phyloP scores from a whole-genome alignment of 208 protist genomes.

The Crithidia thermophila region DNA sequence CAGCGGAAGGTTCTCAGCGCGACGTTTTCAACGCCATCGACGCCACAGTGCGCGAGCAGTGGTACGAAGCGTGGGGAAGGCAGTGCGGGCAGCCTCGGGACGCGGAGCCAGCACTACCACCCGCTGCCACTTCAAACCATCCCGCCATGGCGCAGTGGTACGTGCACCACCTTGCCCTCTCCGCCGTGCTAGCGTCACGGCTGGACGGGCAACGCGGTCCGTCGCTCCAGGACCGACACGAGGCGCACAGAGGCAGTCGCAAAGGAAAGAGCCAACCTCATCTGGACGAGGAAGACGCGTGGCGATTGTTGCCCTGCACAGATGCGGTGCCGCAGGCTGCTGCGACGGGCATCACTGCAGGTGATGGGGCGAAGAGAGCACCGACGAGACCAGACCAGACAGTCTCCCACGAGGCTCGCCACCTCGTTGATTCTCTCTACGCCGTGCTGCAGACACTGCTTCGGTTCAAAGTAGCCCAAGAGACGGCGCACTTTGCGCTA shows the following conservation, averaged over 20 bases:
- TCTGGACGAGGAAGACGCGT: neutral
- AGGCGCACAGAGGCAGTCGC: too few relatives aligned
- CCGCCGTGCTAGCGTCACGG: neutral
- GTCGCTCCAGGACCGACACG: neutral
- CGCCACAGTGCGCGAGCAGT: too few relatives aligned
- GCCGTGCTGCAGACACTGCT: neutral
- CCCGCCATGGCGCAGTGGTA: constrained; percentile 16
- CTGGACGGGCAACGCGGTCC: neutral
- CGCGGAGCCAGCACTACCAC: too few relatives aligned
- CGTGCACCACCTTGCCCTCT: neutral
- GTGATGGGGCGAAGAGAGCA: neutral
- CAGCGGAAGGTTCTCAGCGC: too few relatives aligned
- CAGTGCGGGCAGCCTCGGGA: neutral
- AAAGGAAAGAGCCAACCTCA: too few relatives aligned
- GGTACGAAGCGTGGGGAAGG: constrained; percentile 1
- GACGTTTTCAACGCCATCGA: too few relatives aligned
- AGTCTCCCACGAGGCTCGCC: neutral
- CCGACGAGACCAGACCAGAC: constrained; percentile 8
- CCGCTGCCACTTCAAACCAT: too few relatives aligned
- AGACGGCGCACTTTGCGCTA: neutral
- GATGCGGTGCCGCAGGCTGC: too few relatives aligned
- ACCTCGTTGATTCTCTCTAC: neutral
- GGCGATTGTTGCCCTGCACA: constrained; percentile 2
- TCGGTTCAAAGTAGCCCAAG: neutral
- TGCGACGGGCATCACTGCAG: too few relatives aligned